Percentiles rank a stretch among this genome's conserved stretches.
Evolutionary conservation across 1,284 basidiomycete species (phyloP).

Genomic region (Chiua sp.): DNA sequence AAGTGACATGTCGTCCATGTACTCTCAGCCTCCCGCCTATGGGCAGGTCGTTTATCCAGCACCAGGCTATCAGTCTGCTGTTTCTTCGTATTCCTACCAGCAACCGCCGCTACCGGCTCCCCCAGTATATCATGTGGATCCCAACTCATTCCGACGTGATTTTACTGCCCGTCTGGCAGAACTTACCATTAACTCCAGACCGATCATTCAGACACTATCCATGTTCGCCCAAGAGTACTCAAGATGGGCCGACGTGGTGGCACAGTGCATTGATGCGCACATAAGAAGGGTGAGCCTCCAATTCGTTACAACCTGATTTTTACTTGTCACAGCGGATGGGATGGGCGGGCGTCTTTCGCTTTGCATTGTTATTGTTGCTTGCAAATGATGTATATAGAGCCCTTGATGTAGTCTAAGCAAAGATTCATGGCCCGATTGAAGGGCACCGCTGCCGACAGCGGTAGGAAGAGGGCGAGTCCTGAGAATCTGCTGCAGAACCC

Average conservation of each 20-base stretch:
- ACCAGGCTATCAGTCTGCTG: conserved; percentile 45
- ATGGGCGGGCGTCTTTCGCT: conserved; percentile 32
- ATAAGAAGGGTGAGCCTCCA: conserved; percentile 82
- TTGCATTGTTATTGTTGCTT: conserved; percentile 33
- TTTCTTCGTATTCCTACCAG: conserved; percentile 53
- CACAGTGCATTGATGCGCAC: conserved; percentile 87
- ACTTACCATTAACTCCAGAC: conserved; percentile 95
- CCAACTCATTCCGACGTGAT: conserved; percentile 82
- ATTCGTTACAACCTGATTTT: conserved; percentile 22
- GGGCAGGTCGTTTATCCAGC: conserved; percentile 44
- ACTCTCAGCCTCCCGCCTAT: conserved; percentile 49
- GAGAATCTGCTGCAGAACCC: conserved; percentile 34
- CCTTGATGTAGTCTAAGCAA: conserved; percentile 45
- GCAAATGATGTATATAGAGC: conserved; percentile 42
- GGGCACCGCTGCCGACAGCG: conserved; percentile 40
- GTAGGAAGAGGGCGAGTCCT: conserved; percentile 39
- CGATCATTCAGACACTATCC: conserved; percentile 95
- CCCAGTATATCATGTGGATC: conserved; percentile 64
- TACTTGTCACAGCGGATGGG: conserved; percentile 33
- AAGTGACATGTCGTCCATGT: conserved; percentile 57
- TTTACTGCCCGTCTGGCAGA: conserved; percentile 80
- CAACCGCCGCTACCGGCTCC: conserved; percentile 52
- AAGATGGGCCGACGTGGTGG: conserved; percentile 82
- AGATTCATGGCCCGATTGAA: conserved; percentile 38
- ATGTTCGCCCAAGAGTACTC: conserved; percentile 91